A percentile compares a stretch with the other conserved stretches of the same genome.
phyloP scores from a whole-genome alignment of 805 yeast species.

The Yarrowia bubula region DNA sequence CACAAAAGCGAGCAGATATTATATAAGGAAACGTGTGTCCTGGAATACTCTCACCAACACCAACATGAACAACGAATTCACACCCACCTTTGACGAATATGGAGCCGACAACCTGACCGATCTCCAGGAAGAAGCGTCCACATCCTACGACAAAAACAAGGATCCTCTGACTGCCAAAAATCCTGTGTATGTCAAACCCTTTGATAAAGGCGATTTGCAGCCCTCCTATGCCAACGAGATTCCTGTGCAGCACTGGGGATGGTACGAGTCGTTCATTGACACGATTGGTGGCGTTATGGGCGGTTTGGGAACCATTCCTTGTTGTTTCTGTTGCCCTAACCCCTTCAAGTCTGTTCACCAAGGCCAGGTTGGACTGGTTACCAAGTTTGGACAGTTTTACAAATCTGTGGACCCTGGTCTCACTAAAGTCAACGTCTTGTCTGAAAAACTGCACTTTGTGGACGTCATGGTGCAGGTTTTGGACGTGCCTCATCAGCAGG shows the following conservation, averaged over 20 bases:
- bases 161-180: background rate
- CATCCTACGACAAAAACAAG: background rate
- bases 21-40: background rate
- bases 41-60: background rate
- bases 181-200: constrained; percentile 36
- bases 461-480: constrained; percentile 57
- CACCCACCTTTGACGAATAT: constrained; percentile 16
- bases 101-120: constrained; percentile 35
- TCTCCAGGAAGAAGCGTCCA: background rate
- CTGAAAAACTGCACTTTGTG: constrained; percentile 53
- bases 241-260: constrained; percentile 40
- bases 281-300: constrained; percentile 51
- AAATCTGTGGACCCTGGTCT: constrained; percentile 70
- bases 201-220: constrained; percentile 35
- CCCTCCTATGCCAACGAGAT: constrained; percentile 41
- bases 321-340: constrained; percentile 53
- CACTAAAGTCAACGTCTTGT: constrained; percentile 60
- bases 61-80: background rate
- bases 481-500: constrained; percentile 64
- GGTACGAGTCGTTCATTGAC: constrained; percentile 40
- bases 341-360: constrained; percentile 61
- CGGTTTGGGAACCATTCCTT: constrained; percentile 52
- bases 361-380: constrained; percentile 67
- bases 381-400: constrained; percentile 63
- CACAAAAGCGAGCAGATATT: background rate